phyloP scores from a whole-genome alignment of 345 rosid species.

The Linum usitatissimum region DNA sequence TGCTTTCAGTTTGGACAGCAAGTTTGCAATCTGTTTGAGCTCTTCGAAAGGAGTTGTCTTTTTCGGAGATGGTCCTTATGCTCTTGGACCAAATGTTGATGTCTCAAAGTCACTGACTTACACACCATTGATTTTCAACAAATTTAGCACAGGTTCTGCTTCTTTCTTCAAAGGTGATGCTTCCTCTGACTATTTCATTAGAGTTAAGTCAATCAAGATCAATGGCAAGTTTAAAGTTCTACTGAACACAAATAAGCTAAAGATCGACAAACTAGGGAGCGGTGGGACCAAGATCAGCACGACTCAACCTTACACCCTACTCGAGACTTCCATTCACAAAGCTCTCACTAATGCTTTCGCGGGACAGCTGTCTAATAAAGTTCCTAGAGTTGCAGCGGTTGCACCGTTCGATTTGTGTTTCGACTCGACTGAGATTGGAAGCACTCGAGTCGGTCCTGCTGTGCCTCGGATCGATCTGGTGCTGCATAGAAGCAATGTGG shows the following conservation, averaged over 20 bases:
- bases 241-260: constrained; percentile 32
- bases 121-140: constrained; percentile 51
- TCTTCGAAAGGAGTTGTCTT: constrained; percentile 40
- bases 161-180: constrained; percentile 30
- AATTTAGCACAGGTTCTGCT: constrained; percentile 40
- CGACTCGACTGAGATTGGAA: neutral
- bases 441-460: constrained; percentile 35
- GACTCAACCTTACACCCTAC: constrained; percentile 10
- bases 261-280: constrained; percentile 28
- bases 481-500: constrained; percentile 31
- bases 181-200: constrained; percentile 58
- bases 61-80: constrained; percentile 50
- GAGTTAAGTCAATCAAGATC: constrained; percentile 37
- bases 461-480: constrained; percentile 49
- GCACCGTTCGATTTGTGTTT: constrained; percentile 10
- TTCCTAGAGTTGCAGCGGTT: constrained; percentile 7
- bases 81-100: constrained; percentile 38
- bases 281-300: constrained; percentile 29
- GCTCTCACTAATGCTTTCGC: constrained; percentile 5
- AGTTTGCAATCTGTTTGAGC: constrained; percentile 49
- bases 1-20: constrained; percentile 42
- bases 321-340: constrained; percentile 12
- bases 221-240: constrained; percentile 18
- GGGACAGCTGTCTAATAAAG: neutral
- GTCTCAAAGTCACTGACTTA: constrained; percentile 34